Evolutionary conservation across 1,139 yeast genomes (phyloP), one percentile per base, ranked within the genome.

Genomic region (Geotrichum siamense): DNA sequence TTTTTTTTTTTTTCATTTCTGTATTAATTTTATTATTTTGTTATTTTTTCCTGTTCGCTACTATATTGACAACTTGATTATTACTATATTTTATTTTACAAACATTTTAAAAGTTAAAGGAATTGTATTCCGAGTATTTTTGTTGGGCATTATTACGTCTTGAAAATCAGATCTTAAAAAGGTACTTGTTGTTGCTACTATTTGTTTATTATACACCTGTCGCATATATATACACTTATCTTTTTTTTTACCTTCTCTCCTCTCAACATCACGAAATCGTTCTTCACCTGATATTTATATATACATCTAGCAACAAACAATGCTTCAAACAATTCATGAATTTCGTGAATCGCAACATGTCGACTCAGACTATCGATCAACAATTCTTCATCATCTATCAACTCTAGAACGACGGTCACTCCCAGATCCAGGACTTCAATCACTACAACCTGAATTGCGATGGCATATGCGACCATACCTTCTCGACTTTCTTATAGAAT

Each of bases 391-490:
- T 8, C 46, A 43, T 21, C 26, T 43, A 40, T 16, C 30, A 12
- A 19, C 21, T 12, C 39, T 41, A 25, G 44, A 41, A 22, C 31
- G 35, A 10, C 25, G 9, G 15, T 29, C 43, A 2, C 38, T 28
- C 13, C 25, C 62, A 26, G 67, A 65, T 46, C 55, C 65, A 2
- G 48, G 79, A 38, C 81, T 86, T 87, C 84, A 89, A 50, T 94
- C 82, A 55, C 68, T 81, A 45, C 98, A 91, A 63, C 96, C 96
- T 0, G 96, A 91, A 63, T 75, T 89, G 47, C 81, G 81, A 55
- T 86, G 96, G 95, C 79, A 73, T 58, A 86, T 89, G 95, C 75
- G 97, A 54, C 95, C 96, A 1, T 82, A 77, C 55, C 70, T 89
- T 43, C 71, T 91, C 43, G 96, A 87, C 60, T 87, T 85, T 58